Conservation (phyloP, 2,329 filamentous ascomycete genomes). For the Pyrenophora teres region DNA sequence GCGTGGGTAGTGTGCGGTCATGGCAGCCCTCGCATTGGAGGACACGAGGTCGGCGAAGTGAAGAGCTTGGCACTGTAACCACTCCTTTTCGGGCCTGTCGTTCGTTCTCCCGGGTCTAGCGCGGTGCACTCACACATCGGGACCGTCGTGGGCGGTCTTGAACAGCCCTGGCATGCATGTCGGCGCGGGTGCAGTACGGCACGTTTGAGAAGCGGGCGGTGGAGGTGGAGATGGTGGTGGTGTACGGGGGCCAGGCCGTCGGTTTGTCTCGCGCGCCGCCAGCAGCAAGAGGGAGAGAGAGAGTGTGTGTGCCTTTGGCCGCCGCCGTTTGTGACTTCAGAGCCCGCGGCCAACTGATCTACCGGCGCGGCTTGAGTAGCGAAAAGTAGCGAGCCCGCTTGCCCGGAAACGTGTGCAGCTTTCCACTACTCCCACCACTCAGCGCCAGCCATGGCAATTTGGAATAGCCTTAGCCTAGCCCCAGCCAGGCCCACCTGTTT, state of each 20-base stretch:
- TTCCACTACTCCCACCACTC: conserved; percentile 9
- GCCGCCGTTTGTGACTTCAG: conserved; percentile 24
- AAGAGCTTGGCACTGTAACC: conserved; percentile 28
- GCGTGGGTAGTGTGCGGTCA: conserved; percentile 41
- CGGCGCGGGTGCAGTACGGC: conserved; percentile 9
- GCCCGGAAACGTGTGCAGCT: conserved; percentile 9
- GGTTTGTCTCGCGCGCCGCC: too few relatives aligned
- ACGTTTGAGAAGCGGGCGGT: not conserved
- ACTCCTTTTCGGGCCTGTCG: conserved; percentile 37
- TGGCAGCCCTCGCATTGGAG: conserved; percentile 32
- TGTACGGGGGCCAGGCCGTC: too few relatives aligned
- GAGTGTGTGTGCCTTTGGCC: not conserved
- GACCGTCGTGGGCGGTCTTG: not conserved
- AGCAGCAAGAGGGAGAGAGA: too few relatives aligned
- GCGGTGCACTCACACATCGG: conserved; percentile 12
- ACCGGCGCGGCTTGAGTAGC: conserved; percentile 23
- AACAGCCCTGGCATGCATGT: conserved; percentile 4
- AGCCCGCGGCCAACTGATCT: conserved; percentile 16
- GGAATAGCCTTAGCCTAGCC: conserved; percentile 22
- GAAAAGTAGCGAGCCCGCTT: conserved; percentile 21
- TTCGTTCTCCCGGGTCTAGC: conserved; percentile 29
- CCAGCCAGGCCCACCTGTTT: conserved; percentile 9
- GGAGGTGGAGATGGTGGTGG: too few relatives aligned
- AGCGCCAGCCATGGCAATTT: conserved; percentile 22
- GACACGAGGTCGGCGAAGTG: conserved; percentile 45